Evolutionary conservation across 257 asterid genomes (phyloP).

Genomic region (Linderniella brevidens): DNA sequence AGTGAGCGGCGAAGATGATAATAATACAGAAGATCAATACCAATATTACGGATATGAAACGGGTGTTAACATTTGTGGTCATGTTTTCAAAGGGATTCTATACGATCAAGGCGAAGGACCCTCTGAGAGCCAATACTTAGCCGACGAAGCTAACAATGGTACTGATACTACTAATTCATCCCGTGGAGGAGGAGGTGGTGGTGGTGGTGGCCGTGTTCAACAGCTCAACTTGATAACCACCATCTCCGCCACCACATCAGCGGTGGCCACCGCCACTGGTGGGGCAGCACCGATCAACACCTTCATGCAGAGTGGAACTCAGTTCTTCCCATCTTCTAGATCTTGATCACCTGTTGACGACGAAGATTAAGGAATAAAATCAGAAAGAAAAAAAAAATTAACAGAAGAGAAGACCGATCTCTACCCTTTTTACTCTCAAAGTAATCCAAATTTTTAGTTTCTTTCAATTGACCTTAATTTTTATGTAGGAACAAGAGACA

Average conservation of each 20-base stretch:
- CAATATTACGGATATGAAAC: conserved; percentile 74
- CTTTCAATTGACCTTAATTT: no score
- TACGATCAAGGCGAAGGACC: conserved; percentile 52
- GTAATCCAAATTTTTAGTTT: no score
- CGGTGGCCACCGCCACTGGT: conserved; percentile 12
- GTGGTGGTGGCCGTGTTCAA: conserved; percentile 30
- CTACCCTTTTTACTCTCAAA: no score
- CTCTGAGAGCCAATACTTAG: conserved; percentile 45
- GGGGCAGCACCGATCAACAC: conserved; percentile 48
- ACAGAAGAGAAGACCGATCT: no score
- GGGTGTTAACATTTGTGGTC: conserved; percentile 78
- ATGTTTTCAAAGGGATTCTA: conserved; percentile 75
- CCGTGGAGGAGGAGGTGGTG: conserved; percentile 58
- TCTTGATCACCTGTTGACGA: no score
- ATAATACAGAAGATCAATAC: conserved; percentile 23
- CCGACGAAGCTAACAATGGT: conserved; percentile 14
- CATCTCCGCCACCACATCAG: conserved; percentile 16
- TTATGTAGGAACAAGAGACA: no score
- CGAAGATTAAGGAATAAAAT: no score
- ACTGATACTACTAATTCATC: conserved; percentile 47
- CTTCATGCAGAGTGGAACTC: conserved; percentile 75
- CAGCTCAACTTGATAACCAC: conserved; percentile 41
- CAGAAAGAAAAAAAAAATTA: no score
- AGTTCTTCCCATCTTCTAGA: conserved; percentile 92
- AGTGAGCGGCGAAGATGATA: conserved; percentile 59